These are phyloP conservation scores for Echium plantagineum DNA, from an alignment of 257 asterid genomes.

Conservation along the genomic window DNA sequence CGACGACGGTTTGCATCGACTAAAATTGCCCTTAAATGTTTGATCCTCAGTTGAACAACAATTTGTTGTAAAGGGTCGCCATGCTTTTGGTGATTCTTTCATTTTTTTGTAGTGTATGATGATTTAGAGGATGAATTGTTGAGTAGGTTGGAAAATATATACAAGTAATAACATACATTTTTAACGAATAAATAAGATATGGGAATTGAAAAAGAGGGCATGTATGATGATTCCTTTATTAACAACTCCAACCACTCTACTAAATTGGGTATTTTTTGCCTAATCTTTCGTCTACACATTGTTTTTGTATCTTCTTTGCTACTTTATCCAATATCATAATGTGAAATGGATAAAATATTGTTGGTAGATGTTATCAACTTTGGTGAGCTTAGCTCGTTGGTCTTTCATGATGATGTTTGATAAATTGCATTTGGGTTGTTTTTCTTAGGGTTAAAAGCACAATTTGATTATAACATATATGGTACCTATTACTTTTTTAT, in stretches of 20 bases:
- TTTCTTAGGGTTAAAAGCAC: too few species aligned
- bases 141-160: slow-evolving; percentile 10
- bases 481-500: too few species aligned
- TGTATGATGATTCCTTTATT: slow-evolving; percentile 37
- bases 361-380: too few species aligned
- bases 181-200: slow-evolving; percentile 5
- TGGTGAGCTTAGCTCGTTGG: not conserved
- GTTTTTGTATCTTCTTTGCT: not conserved
- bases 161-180: not conserved
- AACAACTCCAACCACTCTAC: slow-evolving; percentile 98
- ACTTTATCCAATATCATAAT: not conserved
- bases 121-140: slow-evolving; percentile 4
- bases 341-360: not conserved
- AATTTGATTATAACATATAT: too few species aligned
- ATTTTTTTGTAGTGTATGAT: slow-evolving; percentile 16
- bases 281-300: slow-evolving; percentile 22
- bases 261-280: slow-evolving; percentile 29
- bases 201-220: slow-evolving; percentile 14
- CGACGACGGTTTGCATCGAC: slow-evolving; percentile 49
- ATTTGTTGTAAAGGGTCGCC: slow-evolving; percentile 60
- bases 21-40: slow-evolving; percentile 33
- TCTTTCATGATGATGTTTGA: too few species aligned
- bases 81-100: slow-evolving; percentile 40
- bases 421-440: too few species aligned
- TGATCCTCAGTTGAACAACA: slow-evolving; percentile 66